These are phyloP conservation scores for Ambrosiella cleistominuta DNA, from an alignment of 2,329 filamentous ascomycete genomes.

Conservation along the genomic window DNA sequence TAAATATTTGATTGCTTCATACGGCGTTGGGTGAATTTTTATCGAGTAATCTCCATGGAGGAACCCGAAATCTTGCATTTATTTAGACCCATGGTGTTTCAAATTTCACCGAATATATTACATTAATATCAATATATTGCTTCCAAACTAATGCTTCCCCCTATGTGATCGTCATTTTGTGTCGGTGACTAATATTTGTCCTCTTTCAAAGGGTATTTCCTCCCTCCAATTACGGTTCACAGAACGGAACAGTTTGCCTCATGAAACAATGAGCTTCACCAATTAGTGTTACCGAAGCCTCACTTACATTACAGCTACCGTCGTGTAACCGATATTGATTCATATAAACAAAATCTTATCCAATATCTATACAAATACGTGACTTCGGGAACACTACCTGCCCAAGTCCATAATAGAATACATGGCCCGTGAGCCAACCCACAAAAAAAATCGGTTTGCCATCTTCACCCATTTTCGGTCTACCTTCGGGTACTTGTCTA, in stretches of 20 bases:
- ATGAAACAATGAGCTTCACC: no score
- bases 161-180: background rate
- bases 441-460: background rate
- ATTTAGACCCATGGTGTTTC: background rate
- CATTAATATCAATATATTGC: background rate
- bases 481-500: slow-evolving; percentile 26
- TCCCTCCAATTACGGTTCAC: no score
- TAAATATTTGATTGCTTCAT: background rate
- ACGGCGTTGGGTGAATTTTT: background rate
- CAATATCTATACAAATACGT: background rate
- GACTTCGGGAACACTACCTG: background rate
- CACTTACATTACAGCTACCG: no score
- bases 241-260: no score
- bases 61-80: background rate
- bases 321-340: background rate
- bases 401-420: slow-evolving; percentile 5
- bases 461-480: background rate
- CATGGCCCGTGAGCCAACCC: background rate
- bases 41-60: background rate
- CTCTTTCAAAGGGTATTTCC: no score
- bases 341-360: background rate
- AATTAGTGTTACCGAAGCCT: no score
- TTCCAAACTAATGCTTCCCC: background rate
- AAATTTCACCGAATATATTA: background rate
- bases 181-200: no score